phyloP scores from a whole-genome alignment of 129 eudicot genomes.

The Escallonia rubra region DNA sequence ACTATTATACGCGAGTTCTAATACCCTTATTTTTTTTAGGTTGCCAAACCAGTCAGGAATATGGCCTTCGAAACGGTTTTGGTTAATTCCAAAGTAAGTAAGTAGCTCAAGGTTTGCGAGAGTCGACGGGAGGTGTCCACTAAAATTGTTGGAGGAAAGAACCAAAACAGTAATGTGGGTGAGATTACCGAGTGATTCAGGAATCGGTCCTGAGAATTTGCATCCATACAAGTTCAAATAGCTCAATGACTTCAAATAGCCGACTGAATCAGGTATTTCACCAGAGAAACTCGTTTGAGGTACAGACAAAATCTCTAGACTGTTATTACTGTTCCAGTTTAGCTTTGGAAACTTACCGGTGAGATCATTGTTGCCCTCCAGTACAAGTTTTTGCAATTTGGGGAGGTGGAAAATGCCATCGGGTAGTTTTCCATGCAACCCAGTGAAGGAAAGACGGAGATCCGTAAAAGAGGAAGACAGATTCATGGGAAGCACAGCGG shows the following conservation, averaged over 20 bases:
- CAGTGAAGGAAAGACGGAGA: slow-evolving; percentile 16
- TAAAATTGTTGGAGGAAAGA: not conserved
- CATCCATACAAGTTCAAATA: slow-evolving; percentile 2
- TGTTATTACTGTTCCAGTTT: slow-evolving; percentile 9
- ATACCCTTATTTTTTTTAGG: not conserved
- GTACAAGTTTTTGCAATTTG: slow-evolving; percentile 15
- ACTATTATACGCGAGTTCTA: not conserved
- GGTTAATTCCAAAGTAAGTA: not conserved
- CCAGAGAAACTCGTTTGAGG: slow-evolving; percentile 6
- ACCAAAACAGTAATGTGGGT: not conserved
- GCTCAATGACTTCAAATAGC: slow-evolving; percentile 16
- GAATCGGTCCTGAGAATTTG: slow-evolving; percentile 22
- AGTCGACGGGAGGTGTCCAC: slow-evolving; percentile 7
- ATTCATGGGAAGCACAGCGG: slow-evolving; percentile 9
- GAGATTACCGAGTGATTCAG: slow-evolving; percentile 21
- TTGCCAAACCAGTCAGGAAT: slow-evolving; percentile 7
- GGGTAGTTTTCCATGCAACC: slow-evolving; percentile 26
- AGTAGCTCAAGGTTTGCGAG: slow-evolving; percentile 10
- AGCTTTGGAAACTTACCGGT: slow-evolving; percentile 17
- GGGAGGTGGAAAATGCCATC: slow-evolving; percentile 18
- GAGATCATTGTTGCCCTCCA: slow-evolving; percentile 9
- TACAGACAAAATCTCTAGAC: slow-evolving; percentile 15
- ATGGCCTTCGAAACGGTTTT: slow-evolving; percentile 6
- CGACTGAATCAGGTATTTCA: slow-evolving; percentile 22
- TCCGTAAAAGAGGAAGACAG: slow-evolving; percentile 14